Evolutionary conservation across 1,284 basidiomycete genomes (phyloP), one percentile per base, ranked within the genome.

Genomic region (Ceratobasidium sp.): DNA sequence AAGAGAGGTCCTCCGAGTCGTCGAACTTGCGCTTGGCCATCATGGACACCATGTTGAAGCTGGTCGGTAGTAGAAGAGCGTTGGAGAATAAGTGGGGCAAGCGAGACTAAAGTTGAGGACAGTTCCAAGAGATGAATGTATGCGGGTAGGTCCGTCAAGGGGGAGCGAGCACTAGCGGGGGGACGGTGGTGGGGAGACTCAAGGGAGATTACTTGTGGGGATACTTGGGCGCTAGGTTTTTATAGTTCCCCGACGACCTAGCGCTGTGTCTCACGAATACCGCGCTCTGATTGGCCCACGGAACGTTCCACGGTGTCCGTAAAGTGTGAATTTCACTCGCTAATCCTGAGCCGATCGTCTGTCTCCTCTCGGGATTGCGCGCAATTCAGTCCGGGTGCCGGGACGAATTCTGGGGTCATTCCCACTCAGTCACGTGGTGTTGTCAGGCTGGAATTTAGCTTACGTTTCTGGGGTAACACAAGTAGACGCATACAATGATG

Each of bases 1-100:
- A 87, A 65, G 84, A 82, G 77, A 90, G 9, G 31, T 62, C 64
- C 33, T 71, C 66, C 19, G 41, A 89, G 47, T 85, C 77, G 76
- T 89, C 89, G 74, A 92, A 86, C 84, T 93, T 93, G 81, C 92
- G 87, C 82, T 93, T 93, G 80, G 53, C 22, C 53, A 59, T n/a
- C 47, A 19, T 44, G 59, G 41, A 41, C 41, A 36, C 66, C 66
- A 71, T 71, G 41, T 54, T 45, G 65, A 27, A 59, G 57, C 57
- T 41, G 48, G 66, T 36, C n/a, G 31, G 24, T 14, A 27, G 66
- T n/a, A 17, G 65, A 22, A 53, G 31, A 71, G 27, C 19, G 53
- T 22, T n/a, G n/a, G 50, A 27, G 51, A 19, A 14, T 29, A 51
- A 22, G 24, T 54, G 24, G 36, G 36, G 36, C 36, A 41, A 41